Percentiles rank a stretch among this genome's conserved stretches.
These are phyloP conservation scores for Solanum sejunctum DNA, from an alignment of 257 asterid genomes.

Conservation along the genomic window DNA sequence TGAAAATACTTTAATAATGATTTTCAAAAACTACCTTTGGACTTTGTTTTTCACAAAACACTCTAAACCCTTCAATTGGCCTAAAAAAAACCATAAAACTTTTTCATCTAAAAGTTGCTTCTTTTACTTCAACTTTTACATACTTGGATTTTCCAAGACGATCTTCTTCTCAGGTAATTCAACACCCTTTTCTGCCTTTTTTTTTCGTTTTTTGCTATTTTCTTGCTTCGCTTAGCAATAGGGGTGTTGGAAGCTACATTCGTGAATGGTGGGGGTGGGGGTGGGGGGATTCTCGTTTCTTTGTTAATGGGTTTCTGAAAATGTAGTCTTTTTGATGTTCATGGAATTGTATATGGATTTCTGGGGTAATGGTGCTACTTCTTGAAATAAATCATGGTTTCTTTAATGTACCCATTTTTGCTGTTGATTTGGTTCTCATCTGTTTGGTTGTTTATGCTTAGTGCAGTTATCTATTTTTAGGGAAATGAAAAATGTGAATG, in stretches of 20 bases:
- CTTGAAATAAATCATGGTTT: not conserved
- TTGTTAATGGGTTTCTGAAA: not conserved
- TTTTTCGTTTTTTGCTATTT: not conserved
- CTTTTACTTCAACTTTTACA: not conserved
- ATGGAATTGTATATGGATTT: not conserved
- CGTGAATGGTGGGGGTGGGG: too few relatives aligned
- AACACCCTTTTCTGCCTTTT: not conserved
- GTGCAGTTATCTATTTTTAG: not conserved
- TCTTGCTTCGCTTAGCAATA: not conserved
- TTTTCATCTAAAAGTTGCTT: not conserved
- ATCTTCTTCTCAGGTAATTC: not conserved
- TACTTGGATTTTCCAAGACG: not conserved
- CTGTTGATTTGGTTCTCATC: not conserved
- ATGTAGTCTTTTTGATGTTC: not conserved
- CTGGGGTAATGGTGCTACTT: not conserved
- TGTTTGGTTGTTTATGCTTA: not conserved
- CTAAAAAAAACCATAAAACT: not conserved
- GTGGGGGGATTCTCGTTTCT: not conserved
- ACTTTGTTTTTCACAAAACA: not conserved
- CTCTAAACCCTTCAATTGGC: not conserved
- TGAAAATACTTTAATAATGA: too few relatives aligned
- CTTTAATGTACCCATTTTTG: not conserved
- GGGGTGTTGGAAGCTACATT: not conserved
- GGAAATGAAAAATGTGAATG: not conserved
- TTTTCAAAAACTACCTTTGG: not conserved